These are phyloP conservation scores for Cutaneotrichosporon sp. DNA, from an alignment of 1,284 basidiomycete species.

Conservation along the genomic window DNA sequence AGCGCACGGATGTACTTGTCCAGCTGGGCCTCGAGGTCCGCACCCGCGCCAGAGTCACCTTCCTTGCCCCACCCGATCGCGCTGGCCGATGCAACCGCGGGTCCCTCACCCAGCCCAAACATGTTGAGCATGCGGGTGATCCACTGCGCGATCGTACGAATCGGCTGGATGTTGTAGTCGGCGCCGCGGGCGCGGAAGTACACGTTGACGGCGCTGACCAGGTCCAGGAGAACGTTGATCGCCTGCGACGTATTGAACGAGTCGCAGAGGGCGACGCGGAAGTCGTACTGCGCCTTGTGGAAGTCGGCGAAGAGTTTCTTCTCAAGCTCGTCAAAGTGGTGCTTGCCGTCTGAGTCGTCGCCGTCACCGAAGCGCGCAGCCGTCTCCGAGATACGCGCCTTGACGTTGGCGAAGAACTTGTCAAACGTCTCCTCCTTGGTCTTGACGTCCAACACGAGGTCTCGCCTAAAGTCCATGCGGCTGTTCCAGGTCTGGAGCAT, in stretches of 20 bases:
- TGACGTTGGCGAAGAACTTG: constrained; percentile 90
- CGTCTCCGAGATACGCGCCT: constrained; percentile 64
- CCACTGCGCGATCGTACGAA: constrained; percentile 78
- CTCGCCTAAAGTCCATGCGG: constrained; percentile 92
- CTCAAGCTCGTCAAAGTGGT: constrained; percentile 62
- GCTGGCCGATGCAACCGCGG: constrained; percentile 28
- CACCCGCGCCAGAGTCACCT: constrained; percentile 36
- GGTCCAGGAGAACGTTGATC: constrained; percentile 71
- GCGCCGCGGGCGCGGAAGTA: constrained; percentile 64
- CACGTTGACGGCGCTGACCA: constrained; percentile 84
- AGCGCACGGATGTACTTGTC: constrained; percentile 86
- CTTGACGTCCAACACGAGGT: constrained; percentile 79
- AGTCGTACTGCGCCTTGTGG: constrained; percentile 70
- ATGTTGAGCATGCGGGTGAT: constrained; percentile 85
- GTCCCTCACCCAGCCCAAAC: constrained; percentile 89
- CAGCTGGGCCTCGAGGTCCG: constrained; percentile 74
- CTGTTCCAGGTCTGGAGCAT: constrained; percentile 88
- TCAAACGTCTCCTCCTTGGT: constrained; percentile 83
- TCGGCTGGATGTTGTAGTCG: constrained; percentile 64
- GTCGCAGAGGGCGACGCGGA: constrained; percentile 90
- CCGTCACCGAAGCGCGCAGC: constrained; percentile 32
- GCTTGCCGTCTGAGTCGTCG: constrained; percentile 51
- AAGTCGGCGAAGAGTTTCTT: constrained; percentile 65
- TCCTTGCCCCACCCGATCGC: constrained; percentile 57
- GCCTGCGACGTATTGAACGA: constrained; percentile 95